A percentile compares a stretch with the other conserved stretches of the same genome.
phyloP scores from a whole-genome alignment of 2,329 filamentous ascomycete genomes.

The Botryotinia calthae region DNA sequence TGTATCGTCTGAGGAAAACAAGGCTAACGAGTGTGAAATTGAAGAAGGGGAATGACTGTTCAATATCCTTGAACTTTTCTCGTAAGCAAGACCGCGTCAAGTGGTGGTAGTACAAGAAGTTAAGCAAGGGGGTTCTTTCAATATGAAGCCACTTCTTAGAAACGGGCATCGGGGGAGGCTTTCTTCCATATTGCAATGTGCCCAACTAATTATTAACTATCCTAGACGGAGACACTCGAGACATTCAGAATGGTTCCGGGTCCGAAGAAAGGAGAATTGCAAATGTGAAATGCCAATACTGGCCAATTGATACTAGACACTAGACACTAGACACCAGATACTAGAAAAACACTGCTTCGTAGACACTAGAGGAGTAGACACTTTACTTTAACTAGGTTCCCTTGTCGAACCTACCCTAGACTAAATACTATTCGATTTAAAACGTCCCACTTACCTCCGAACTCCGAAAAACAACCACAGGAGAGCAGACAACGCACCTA shows the following conservation, averaged over 20 bases:
- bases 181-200: constrained; percentile 7
- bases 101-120: neutral
- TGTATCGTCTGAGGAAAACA: neutral
- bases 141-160: neutral
- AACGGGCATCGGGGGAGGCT: neutral
- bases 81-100: constrained; percentile 5
- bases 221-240: neutral
- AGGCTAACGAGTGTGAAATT: neutral
- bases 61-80: neutral
- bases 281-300: neutral
- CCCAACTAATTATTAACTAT: neutral
- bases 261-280: neutral
- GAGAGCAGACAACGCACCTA: neutral
- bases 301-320: neutral
- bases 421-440: neutral
- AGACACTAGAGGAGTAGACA: neutral
- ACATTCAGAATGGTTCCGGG: neutral
- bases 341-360: neutral
- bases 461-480: constrained; percentile 8
- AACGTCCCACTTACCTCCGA: constrained; percentile 6
- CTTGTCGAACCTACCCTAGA: constrained; percentile 6
- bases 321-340: neutral
- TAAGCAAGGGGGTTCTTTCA: neutral
- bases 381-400: neutral
- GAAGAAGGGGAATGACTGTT: neutral